phyloP scores from a whole-genome alignment of 805 yeast genomes.

The Geotrichum ghanense region DNA sequence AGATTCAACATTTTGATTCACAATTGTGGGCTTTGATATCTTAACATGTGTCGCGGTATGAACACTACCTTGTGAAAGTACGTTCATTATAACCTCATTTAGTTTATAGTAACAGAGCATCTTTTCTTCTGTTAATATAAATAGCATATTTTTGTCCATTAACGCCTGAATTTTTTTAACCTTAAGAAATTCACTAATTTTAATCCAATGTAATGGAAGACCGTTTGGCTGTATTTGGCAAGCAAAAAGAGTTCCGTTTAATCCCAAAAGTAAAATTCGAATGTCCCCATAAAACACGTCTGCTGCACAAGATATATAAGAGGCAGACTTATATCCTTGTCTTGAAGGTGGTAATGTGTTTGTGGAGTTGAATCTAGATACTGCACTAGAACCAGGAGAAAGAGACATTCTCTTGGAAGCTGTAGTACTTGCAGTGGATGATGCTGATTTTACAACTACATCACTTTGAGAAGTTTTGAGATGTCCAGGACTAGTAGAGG shows the following conservation, averaged over 20 bases:
- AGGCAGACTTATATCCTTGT: constrained; percentile 21
- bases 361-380: constrained; percentile 23
- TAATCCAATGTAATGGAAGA: background rate
- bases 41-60: background rate
- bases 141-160: constrained; percentile 40
- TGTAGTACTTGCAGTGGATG: too few relatives aligned
- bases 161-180: constrained; percentile 54
- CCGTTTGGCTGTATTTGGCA: constrained; percentile 22
- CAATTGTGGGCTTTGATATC: background rate
- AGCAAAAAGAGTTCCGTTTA: constrained; percentile 20
- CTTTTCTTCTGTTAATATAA: constrained; percentile 51
- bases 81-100: constrained; percentile 38
- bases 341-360: constrained; percentile 2
- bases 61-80: background rate
- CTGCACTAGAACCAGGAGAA: background rate
- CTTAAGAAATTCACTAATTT: constrained; percentile 31
- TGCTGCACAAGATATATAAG: constrained; percentile 32
- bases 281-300: constrained; percentile 34
- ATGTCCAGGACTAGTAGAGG: background rate
- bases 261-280: constrained; percentile 22
- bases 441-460: background rate
- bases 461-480: background rate
- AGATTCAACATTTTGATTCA: background rate
- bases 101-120: constrained; percentile 51
- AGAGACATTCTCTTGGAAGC: too few relatives aligned